Evolutionary conservation across 768 basidiomycete genomes (phyloP), one percentile per base, ranked within the genome.

Genomic region (Serendipita vermifera): DNA sequence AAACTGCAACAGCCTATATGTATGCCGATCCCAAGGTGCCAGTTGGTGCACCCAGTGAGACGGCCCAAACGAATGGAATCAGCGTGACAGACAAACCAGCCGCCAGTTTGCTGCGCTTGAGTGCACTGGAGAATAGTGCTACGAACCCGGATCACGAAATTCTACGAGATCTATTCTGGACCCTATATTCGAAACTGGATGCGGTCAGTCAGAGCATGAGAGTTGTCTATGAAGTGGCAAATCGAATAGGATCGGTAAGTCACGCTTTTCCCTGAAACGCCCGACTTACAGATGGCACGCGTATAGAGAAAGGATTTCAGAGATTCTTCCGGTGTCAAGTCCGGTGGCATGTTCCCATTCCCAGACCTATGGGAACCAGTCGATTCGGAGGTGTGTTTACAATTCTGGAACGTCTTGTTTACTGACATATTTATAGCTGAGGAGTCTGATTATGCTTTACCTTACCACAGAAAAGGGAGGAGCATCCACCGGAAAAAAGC

Each of bases 121-220:
- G 82, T 15, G 83, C 83, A 1, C 67, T 90, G 60, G 89, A 90
- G 63, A 79, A 82, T 5, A 78, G 82, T 15, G 72, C 80, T 0
- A 85, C 82, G 59, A 77, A 80, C 31, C 72, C 75, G 15, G 87
- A 96, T 62, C 87, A 89, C 58, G 91, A 94, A 64, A 85, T 86
- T 13, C 67, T 99, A 55, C 77, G 74, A 58, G 96, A 98, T 67
- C 75, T 99, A 33, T 98, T 98, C 68, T 98, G 94, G 94, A 96
- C 94, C 2, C 65, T 94, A 14, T 99, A 90, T 66, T 96, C 91
- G 14, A 98, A 99, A 68, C 64, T 99, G 43, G 85, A 92, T 64
- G 96, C 96, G 29, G 87, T 98, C 17, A 77, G 85, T 13, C 93
- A 99, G 66, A 89, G 93, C 7, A 72, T 96, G 59, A 75, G 92